Percentiles rank a stretch among this genome's conserved stretches.
phyloP scores from a whole-genome alignment of 2,329 filamentous ascomycete genomes.

The Sphaerulina populicola region DNA sequence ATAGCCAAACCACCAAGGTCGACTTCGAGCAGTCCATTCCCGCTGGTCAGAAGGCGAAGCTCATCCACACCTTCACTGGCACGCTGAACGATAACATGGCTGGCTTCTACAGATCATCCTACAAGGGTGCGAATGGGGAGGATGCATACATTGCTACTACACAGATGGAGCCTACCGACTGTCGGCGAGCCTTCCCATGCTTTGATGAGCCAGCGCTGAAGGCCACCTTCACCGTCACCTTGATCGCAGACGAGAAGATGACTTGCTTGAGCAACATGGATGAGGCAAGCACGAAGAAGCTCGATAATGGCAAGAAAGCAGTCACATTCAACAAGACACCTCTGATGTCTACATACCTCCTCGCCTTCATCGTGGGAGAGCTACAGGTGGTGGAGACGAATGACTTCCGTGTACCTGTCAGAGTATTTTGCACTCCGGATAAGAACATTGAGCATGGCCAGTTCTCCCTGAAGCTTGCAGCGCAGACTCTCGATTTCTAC shows the following conservation, averaged over 20 bases:
- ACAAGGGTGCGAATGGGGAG: slow-evolving; percentile 71
- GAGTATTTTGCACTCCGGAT: slow-evolving; percentile 88
- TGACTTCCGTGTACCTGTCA: slow-evolving; percentile 80
- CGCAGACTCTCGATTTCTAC: slow-evolving; percentile 85
- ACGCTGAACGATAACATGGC: slow-evolving; percentile 90
- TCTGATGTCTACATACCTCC: slow-evolving; percentile 89
- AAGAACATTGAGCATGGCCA: slow-evolving; percentile 83
- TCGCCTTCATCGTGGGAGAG: slow-evolving; percentile 90
- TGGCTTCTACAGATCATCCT: slow-evolving; percentile 92
- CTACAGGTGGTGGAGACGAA: slow-evolving; percentile 90
- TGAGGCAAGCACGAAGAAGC: slow-evolving; percentile 67
- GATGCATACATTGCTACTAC: slow-evolving; percentile 78
- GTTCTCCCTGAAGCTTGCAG: slow-evolving; percentile 84
- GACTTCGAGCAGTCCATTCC: slow-evolving; percentile 64
- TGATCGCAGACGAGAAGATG: slow-evolving; percentile 81
- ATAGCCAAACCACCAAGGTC: slow-evolving; percentile 73
- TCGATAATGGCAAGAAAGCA: slow-evolving; percentile 60
- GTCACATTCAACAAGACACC: slow-evolving; percentile 90
- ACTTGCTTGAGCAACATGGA: slow-evolving; percentile 98
- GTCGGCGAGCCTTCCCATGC: slow-evolving; percentile 84
- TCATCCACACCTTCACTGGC: slow-evolving; percentile 71
- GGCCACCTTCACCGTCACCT: slow-evolving; percentile 81
- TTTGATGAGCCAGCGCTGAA: slow-evolving; percentile 95
- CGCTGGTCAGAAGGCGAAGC: slow-evolving; percentile 66
- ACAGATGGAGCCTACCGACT: slow-evolving; percentile 96